phyloP scores from a whole-genome alignment of 2,329 filamentous ascomycete species.

The Graphiopsis chlorocephala region DNA sequence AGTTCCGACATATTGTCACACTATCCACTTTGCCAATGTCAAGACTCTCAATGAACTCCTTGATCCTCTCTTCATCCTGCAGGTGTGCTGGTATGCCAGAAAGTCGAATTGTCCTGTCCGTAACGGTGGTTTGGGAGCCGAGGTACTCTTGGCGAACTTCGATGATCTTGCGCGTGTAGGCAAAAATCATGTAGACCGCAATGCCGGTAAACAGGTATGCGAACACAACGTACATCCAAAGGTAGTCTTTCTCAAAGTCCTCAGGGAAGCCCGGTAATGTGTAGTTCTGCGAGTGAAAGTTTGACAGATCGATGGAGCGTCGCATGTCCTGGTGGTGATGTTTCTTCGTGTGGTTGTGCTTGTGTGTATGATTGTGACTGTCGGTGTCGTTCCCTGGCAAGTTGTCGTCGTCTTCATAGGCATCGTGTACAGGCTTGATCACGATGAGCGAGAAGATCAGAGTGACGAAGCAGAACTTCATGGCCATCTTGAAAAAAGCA shows the following conservation, averaged over 20 bases:
- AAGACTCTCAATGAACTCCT: conserved; percentile 79
- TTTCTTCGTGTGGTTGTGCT: conserved; percentile 24
- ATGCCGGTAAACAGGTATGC: conserved; percentile 86
- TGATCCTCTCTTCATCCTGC: conserved; percentile 78
- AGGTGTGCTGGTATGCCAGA: conserved; percentile 82
- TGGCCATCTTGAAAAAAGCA: conserved; percentile 92
- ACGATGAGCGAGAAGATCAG: conserved; percentile 78
- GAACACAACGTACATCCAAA: conserved; percentile 95
- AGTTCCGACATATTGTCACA: conserved; percentile 82
- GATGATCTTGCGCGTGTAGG: conserved; percentile 82
- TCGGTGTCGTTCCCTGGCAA: conserved; percentile 22
- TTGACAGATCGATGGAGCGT: conserved; percentile 19
- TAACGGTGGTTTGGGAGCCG: conserved; percentile 90
- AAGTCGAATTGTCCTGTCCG: conserved; percentile 87
- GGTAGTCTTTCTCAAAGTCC: conserved; percentile 54
- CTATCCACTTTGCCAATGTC: conserved; percentile 86
- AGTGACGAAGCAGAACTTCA: conserved; percentile 75
- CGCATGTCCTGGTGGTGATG: conserved; percentile 10
- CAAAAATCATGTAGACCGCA: conserved; percentile 77
- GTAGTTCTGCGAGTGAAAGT: conserved; percentile 13
- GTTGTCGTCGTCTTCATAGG: conserved; percentile 52
- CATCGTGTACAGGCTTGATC: conserved; percentile 80
- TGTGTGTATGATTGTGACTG: conserved; percentile 25
- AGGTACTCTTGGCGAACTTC: conserved; percentile 84
- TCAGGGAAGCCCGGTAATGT: conserved; percentile 18